Percentiles rank a stretch among this genome's conserved stretches.
These are phyloP conservation scores for Nakataea oryzae DNA, from an alignment of 2,329 filamentous ascomycete species.

Conservation along the genomic window DNA sequence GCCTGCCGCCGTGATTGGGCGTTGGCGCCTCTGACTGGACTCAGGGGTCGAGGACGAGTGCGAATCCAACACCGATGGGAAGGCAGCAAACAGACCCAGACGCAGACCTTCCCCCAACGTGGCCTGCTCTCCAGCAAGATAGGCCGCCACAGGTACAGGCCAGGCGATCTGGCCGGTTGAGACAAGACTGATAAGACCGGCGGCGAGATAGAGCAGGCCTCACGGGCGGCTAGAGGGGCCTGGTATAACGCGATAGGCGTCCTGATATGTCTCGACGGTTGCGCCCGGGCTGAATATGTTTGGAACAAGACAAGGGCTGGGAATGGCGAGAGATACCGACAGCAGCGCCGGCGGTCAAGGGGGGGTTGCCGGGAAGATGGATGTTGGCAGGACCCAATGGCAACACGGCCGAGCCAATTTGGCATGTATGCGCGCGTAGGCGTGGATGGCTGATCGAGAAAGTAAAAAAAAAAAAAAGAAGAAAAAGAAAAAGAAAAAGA, in stretches of 20 bases:
- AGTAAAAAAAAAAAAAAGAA: not conserved
- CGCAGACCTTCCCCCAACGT: not conserved
- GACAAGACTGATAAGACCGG: not conserved
- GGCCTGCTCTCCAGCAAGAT: not conserved
- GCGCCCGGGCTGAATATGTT: not conserved
- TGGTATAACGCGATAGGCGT: not conserved
- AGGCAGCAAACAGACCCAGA: too few relatives aligned
- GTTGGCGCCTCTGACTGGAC: not conserved
- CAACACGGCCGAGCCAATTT: not conserved
- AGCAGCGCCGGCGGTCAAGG: not conserved
- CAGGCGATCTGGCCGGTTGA: not conserved
- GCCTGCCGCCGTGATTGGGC: not conserved
- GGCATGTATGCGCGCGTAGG: not conserved
- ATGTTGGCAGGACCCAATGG: not conserved
- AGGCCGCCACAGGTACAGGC: not conserved
- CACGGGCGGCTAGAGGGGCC: too few relatives aligned
- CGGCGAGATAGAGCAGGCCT: not conserved
- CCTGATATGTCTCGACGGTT: not conserved
- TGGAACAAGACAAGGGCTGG: not conserved
- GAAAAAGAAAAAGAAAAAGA: not conserved
- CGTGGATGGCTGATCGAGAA: too few relatives aligned
- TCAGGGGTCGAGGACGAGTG: not conserved
- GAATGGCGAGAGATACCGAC: not conserved
- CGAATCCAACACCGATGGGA: not conserved
- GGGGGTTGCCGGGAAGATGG: not conserved